Base-by-base conservation (phyloP, 1,139 yeast species). In the Arxiozyma slooffiae region DNA sequence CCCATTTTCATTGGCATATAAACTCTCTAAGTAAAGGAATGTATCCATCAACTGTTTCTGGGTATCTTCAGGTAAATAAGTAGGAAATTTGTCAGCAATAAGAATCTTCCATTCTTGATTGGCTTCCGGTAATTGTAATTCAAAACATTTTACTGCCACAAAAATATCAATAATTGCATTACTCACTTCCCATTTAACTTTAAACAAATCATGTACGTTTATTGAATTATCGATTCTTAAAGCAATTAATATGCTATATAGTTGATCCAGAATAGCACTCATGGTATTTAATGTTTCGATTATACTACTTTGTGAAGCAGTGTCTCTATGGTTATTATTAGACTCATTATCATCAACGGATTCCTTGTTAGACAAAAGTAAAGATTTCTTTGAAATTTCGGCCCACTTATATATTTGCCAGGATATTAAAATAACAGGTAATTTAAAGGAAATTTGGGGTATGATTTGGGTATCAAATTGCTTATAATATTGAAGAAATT, bases 11-110 rank as follows among this genome's bases (percentile, higher is more conserved):
- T 56, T 55, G 0, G 68, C 58, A 48, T 58, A 58, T 2, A 73
- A 63, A 36, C 66, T 56, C 44, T 69, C 69, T 22, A 69, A 61
- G 50, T 71, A 59, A 23, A 64, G 46, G 70, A 55, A 70, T 51
- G 44, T 59, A 60, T 59, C 56, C 63, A 61, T 48, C 60, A 73
- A 22, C 55, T 50, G 48, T 55, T 57, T 41, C 57, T 47, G 41
- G 60, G 50, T 4, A 53, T 56, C 30, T 49, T 55, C 53, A 22
- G 52, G 48, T 16, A 58, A 39, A n/a, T 55, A 48, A 1, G 48
- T 47, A 1, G 65, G 59, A 40, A 61, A 54, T 4, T 49, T 48
- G 4, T 56, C 57, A 8, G 38, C 44, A 11, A 64, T 48, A 3
- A 52, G 50, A 18, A 41, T 47, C 23, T 43, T 57, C 66, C 67